Conservation (phyloP, 2,329 filamentous ascomycete genomes). For the Bipolaris gigantea region DNA sequence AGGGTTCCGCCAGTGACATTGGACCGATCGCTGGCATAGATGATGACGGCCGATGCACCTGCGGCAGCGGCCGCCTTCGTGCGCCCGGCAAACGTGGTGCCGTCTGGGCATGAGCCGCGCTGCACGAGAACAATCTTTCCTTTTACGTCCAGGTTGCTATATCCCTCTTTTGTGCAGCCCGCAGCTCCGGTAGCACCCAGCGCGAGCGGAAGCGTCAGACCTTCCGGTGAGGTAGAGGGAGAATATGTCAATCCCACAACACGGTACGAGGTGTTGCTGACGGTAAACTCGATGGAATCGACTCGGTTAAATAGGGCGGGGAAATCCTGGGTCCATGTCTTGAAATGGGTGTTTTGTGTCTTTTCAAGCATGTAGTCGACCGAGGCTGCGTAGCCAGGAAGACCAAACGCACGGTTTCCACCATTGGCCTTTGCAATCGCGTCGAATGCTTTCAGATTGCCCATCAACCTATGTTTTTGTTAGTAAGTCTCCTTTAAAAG, state of each 20-base stretch:
- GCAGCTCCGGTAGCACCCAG: constrained; percentile 46
- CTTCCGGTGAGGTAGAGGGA: constrained; percentile 51
- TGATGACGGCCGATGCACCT: constrained; percentile 47
- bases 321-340: constrained; percentile 55
- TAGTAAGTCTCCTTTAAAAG: neutral
- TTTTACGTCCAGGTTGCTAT: constrained; percentile 45
- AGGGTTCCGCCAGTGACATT: constrained; percentile 48
- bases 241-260: constrained; percentile 52
- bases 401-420: constrained; percentile 63
- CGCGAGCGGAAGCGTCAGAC: constrained; percentile 48
- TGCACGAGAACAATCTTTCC: constrained; percentile 49
- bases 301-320: constrained; percentile 50
- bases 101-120: constrained; percentile 47
- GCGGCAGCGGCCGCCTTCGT: constrained; percentile 47
- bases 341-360: constrained; percentile 45
- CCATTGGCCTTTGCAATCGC: constrained; percentile 59
- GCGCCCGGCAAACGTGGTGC: constrained; percentile 46
- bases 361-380: constrained; percentile 60
- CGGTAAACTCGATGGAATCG: constrained; percentile 46
- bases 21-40: constrained; percentile 46
- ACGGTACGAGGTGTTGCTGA: constrained; percentile 43
- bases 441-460: constrained; percentile 59
- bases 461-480: constrained; percentile 50
- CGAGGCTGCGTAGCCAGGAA: constrained; percentile 62
- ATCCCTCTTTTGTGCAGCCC: constrained; percentile 47